These are phyloP conservation scores for Aspergillus avenaceus DNA, from an alignment of 495 filamentous ascomycete genomes.

Conservation along the genomic window DNA sequence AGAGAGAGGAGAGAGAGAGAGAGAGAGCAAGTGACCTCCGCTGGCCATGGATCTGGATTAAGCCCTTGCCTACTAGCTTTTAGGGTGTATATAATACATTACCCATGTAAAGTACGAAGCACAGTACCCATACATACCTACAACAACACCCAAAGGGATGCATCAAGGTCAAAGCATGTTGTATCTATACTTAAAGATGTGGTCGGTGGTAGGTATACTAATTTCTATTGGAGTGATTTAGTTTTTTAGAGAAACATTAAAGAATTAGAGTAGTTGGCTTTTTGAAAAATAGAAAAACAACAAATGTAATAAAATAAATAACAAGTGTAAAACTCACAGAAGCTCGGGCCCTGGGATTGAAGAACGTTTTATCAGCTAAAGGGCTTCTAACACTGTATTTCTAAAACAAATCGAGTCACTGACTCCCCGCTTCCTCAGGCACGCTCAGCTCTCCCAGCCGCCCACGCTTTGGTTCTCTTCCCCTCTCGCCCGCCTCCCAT, in stretches of 20 bases:
- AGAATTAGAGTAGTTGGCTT: no score
- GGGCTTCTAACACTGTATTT: conserved; percentile 1
- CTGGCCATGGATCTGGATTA: not conserved
- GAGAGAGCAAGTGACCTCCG: not conserved
- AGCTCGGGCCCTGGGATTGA: not conserved
- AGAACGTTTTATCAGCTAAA: conserved; percentile 2
- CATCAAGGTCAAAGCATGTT: not conserved
- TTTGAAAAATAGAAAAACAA: no score
- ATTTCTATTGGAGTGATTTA: no score
- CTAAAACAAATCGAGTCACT: not conserved
- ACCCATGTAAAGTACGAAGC: not conserved
- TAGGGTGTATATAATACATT: no score
- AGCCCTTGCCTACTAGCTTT: no score
- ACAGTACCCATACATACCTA: not conserved
- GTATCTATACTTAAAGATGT: no score
- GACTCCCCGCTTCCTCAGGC: conserved; percentile 17
- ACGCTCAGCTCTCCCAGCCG: conserved; percentile 15
- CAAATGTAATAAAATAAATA: no score
- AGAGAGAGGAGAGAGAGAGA: not conserved
- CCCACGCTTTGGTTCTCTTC: conserved; percentile 15
- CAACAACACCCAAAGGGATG: not conserved
- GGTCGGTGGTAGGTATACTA: no score
- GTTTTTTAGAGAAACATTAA: no score
- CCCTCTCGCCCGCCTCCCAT: conserved; percentile 24
- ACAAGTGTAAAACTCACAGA: no score